A percentile compares a stretch with the other conserved stretches of the same genome.
phyloP scores from a whole-genome alignment of 164 flowering plant species.

The Liquidambar formosana region DNA sequence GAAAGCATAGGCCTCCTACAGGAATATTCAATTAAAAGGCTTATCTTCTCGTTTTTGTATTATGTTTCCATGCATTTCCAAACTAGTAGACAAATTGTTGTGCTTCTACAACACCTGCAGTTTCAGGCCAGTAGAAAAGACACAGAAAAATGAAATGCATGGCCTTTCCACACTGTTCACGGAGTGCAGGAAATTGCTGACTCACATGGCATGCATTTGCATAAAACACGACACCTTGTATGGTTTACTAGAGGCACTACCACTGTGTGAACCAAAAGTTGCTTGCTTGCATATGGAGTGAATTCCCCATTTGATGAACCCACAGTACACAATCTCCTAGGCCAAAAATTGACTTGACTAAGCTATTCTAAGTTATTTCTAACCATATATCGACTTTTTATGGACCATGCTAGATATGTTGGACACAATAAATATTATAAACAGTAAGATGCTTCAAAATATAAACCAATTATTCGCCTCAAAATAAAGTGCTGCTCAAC shows the following conservation, averaged over 20 bases:
- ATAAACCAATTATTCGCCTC: background rate
- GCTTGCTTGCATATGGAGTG: background rate
- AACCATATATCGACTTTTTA: background rate
- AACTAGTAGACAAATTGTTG: background rate
- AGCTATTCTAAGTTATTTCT: too few species aligned
- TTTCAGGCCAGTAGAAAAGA: background rate
- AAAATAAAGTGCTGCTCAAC: background rate
- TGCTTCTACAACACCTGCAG: background rate
- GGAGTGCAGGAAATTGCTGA: too few species aligned
- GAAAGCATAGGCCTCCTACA: background rate
- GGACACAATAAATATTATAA: background rate
- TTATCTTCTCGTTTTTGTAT: background rate
- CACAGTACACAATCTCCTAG: background rate
- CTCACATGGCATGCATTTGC: background rate
- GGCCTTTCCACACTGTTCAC: background rate
- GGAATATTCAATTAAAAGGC: background rate
- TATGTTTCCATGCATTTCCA: background rate
- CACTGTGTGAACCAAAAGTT: background rate
- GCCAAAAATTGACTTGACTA: too few species aligned
- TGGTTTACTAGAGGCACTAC: too few species aligned
- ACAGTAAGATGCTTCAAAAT: background rate
- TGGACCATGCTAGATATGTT: background rate
- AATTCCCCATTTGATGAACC: background rate
- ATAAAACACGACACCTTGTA: background rate
- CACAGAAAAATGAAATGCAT: background rate